Conservation (phyloP, 176 grass and related monocot genomes). For the Triticum timopheevii region DNA sequence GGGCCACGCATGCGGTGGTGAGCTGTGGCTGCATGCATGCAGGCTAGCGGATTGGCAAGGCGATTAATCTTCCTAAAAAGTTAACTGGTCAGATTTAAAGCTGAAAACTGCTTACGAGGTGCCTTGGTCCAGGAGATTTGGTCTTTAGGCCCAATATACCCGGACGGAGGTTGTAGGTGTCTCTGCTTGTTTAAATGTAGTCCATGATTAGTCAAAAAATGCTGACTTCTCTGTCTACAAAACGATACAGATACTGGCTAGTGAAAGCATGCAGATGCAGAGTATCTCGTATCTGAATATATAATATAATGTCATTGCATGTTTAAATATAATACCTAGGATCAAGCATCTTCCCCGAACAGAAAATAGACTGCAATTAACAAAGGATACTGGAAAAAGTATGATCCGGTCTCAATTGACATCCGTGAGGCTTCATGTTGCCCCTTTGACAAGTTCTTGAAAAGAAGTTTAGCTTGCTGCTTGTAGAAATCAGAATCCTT, state of each 20-base stretch:
- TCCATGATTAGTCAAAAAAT: background rate
- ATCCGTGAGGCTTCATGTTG: constrained; percentile 92
- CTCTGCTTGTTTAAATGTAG: background rate
- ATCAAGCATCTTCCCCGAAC: background rate
- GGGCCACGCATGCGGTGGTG: too few species aligned
- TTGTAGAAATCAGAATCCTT: constrained; percentile 95
- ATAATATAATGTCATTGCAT: background rate
- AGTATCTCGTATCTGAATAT: background rate
- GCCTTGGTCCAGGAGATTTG: too few species aligned
- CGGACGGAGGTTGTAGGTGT: background rate
- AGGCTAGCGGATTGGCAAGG: too few species aligned
- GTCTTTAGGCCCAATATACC: too few species aligned
- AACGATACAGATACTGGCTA: background rate
- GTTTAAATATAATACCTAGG: background rate
- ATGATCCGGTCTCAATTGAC: constrained; percentile 94
- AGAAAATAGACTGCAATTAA: background rate
- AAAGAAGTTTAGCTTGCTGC: constrained; percentile 97
- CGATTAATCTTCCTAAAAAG: too few species aligned
- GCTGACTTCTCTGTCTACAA: background rate
- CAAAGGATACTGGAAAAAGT: constrained; percentile 90
- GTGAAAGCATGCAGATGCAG: constrained; percentile 1
- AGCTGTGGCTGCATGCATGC: too few species aligned
- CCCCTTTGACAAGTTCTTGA: constrained; percentile 93
- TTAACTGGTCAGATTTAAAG: too few species aligned
- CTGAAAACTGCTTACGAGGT: too few species aligned